phyloP scores from a whole-genome alignment of 1,284 basidiomycete genomes.

The Athelia psychrophila region DNA sequence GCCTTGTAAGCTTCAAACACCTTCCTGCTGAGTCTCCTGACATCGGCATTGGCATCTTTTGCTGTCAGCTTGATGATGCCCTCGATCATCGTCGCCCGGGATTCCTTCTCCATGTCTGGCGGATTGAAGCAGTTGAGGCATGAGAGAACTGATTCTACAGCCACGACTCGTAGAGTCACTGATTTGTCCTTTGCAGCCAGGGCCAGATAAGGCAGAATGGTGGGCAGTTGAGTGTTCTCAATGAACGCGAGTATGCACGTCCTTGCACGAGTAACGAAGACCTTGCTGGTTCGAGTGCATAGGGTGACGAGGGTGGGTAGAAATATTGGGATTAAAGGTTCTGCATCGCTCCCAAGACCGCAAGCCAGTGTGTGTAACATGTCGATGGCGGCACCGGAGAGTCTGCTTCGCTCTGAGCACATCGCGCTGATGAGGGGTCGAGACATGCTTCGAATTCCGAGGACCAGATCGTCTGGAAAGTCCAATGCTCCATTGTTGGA shows the following conservation, averaged over 20 bases:
- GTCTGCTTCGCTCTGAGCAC: conserved; percentile 73
- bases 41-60: conserved; percentile 74
- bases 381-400: conserved; percentile 74
- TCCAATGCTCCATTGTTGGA: conserved; percentile 52
- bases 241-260: conserved; percentile 60
- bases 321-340: conserved; percentile 65
- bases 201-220: conserved; percentile 61
- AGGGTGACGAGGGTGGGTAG: conserved; percentile 67
- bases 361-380: conserved; percentile 54
- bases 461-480: conserved; percentile 53
- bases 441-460: conserved; percentile 50
- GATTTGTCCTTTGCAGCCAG: conserved; percentile 72
- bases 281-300: conserved; percentile 79
- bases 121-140: conserved; percentile 76
- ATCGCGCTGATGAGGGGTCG: conserved; percentile 60
- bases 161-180: conserved; percentile 55
- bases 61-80: conserved; percentile 64
- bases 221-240: conserved; percentile 67
- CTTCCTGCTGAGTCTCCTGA: conserved; percentile 65
- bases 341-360: conserved; percentile 61
- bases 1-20: conserved; percentile 76
- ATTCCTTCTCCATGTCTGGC: conserved; percentile 68
- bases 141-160: conserved; percentile 59
- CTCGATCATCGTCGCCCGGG: conserved; percentile 65
- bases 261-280: conserved; percentile 67